phyloP scores from a whole-genome alignment of 352 stramenopile genomes.

The Phytophthora pluvialis region DNA sequence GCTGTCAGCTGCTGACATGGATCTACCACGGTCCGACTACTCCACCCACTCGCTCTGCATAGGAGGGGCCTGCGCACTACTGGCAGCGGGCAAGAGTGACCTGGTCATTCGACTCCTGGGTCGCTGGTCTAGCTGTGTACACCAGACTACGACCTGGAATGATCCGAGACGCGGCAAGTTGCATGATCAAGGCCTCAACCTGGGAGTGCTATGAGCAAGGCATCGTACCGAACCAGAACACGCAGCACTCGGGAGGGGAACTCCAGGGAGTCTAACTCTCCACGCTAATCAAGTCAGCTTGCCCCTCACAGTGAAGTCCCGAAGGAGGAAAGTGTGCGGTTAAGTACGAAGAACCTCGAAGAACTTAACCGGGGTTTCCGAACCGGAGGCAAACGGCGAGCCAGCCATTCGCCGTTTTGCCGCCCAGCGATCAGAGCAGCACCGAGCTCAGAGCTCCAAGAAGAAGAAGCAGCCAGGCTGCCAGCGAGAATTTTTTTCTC shows the following conservation, averaged over 20 bases:
- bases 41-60: constrained; percentile 25
- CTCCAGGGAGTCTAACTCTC: constrained; percentile 27
- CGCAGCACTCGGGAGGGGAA: constrained; percentile 14
- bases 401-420: too few species aligned
- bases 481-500: constrained; percentile 1
- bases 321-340: constrained; percentile 19
- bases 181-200: constrained; percentile 41
- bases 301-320: constrained; percentile 2
- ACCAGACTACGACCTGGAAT: constrained; percentile 26
- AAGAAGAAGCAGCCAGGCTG: background rate
- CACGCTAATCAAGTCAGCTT: constrained; percentile 33
- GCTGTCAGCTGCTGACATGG: constrained; percentile 19
- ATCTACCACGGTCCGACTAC: constrained; percentile 24
- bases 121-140: constrained; percentile 34
- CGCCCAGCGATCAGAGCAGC: too few species aligned
- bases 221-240: background rate
- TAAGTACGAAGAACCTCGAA: background rate
- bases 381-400: background rate
- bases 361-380: background rate
- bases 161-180: constrained; percentile 34
- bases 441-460: too few species aligned
- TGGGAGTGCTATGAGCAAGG: constrained; percentile 21
- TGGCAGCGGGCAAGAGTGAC: constrained; percentile 6
- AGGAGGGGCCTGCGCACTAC: constrained; percentile 10
- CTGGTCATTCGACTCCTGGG: constrained; percentile 29